These are phyloP conservation scores for Peronospora tabacina DNA, from an alignment of 352 stramenopile species.

Conservation along the genomic window DNA sequence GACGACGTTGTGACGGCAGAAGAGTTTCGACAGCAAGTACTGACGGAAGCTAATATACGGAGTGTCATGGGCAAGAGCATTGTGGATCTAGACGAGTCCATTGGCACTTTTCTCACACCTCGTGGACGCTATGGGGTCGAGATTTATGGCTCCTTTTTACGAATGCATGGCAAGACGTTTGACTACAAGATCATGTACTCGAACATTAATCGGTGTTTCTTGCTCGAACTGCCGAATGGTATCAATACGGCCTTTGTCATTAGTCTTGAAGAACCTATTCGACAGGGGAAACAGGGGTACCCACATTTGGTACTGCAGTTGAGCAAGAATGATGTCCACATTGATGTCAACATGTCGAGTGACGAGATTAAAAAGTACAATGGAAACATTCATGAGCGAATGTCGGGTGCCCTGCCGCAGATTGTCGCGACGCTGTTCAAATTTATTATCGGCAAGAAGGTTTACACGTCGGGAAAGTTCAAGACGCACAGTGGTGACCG, in stretches of 20 bases:
- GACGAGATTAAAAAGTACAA: slow-evolving; percentile 98
- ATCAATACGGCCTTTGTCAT: slow-evolving; percentile 98
- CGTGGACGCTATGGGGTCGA: slow-evolving; percentile 96
- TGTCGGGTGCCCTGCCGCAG: slow-evolving; percentile 94
- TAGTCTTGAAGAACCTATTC: slow-evolving; percentile 96
- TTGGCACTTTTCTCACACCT: slow-evolving; percentile 97
- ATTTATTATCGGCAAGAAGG: slow-evolving; percentile 93
- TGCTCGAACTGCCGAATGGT: slow-evolving; percentile 95
- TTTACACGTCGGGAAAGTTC: slow-evolving; percentile 92
- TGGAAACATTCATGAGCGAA: slow-evolving; percentile 92
- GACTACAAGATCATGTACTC: slow-evolving; percentile 99
- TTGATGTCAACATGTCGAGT: slow-evolving; percentile 92
- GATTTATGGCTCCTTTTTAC: slow-evolving; percentile 95
- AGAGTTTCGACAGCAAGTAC: slow-evolving; percentile 77
- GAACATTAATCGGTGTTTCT: slow-evolving; percentile 97
- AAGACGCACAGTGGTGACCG: slow-evolving; percentile 82
- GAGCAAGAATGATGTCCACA: slow-evolving; percentile 77
- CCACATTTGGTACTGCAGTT: slow-evolving; percentile 97
- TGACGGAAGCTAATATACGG: slow-evolving; percentile 79
- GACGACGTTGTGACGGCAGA: slow-evolving; percentile 60
- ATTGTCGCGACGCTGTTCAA: slow-evolving; percentile 99
- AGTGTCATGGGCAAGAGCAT: slow-evolving; percentile 95
- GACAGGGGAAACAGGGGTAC: slow-evolving; percentile 98
- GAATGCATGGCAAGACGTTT: slow-evolving; percentile 97
- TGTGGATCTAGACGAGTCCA: slow-evolving; percentile 93